A percentile compares a stretch with the other conserved stretches of the same genome.
These are phyloP conservation scores for Lachnum nothofagi DNA, from an alignment of 2,329 filamentous ascomycete genomes.

Conservation along the genomic window DNA sequence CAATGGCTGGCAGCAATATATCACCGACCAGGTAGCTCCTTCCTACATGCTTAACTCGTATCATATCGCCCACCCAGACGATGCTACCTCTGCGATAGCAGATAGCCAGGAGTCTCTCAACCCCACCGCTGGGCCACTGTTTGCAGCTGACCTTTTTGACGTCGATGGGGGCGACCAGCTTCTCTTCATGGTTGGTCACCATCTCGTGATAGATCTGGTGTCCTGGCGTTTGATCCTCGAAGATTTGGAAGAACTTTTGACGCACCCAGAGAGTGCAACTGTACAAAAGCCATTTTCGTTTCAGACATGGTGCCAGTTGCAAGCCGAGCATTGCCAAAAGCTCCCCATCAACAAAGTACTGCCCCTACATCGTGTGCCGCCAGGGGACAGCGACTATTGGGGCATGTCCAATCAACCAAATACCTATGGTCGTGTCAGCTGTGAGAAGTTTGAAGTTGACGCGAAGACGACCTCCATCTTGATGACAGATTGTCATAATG, in stretches of 20 bases:
- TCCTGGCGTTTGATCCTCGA: constrained; percentile 37
- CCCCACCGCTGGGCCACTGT: constrained; percentile 14
- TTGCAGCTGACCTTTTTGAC: constrained; percentile 23
- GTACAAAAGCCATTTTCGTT: constrained; percentile 26
- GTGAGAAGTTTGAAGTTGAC: constrained; percentile 41
- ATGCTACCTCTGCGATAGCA: constrained; percentile 3
- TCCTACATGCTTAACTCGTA: constrained; percentile 4
- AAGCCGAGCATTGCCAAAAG: constrained; percentile 28
- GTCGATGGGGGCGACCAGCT: constrained; percentile 33
- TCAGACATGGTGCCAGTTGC: constrained; percentile 34
- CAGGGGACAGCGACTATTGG: constrained; percentile 21
- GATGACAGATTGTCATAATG: constrained; percentile 27
- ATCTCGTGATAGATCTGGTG: constrained; percentile 34
- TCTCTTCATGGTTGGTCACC: constrained; percentile 23
- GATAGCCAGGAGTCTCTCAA: constrained; percentile 33
- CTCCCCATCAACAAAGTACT: constrained; percentile 31
- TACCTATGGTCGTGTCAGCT: constrained; percentile 22
- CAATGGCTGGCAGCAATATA: constrained; percentile 32
- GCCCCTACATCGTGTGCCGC: constrained; percentile 12
- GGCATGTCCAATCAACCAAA: constrained; percentile 24
- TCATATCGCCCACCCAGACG: neutral
- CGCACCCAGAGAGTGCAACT: neutral
- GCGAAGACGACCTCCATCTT: constrained; percentile 30
- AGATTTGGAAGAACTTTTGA: constrained; percentile 33
- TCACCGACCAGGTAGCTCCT: constrained; percentile 26